Evolutionary conservation across 805 yeast genomes (phyloP), one percentile per base, ranked within the genome.

Genomic region (Nakazawaea ernobii): DNA sequence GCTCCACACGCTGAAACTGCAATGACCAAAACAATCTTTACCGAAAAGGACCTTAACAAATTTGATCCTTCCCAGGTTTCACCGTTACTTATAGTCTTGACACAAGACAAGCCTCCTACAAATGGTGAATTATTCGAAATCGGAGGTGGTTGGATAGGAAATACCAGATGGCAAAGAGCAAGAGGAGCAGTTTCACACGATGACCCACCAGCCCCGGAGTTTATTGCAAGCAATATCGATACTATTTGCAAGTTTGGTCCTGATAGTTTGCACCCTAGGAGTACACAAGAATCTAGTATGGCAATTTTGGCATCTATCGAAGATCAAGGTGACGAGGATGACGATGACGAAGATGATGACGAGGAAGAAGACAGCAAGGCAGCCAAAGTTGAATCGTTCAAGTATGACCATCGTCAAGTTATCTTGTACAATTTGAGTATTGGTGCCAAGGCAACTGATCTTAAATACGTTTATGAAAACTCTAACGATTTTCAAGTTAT

Each of bases 1-100:
- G 98, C 99, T 27, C 99, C 99, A 46, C 97, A 92, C 64, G 98
- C 98, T 28, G 97, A 92, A 61, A 92, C 99, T 39, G 91, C 95
- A 49, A 92, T 92, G 99, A 92, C 99, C 28, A 78, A 80, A 59
- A 86, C 96, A 6, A 82, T 92, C 42, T 86, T 92, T 69, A 77
- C 80, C 42, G 84, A 82, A 42, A 81, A 80, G 52, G 95, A 92
- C 66, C 77, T 84, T 56, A 87, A 88, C 68, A 80, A 83, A 57
- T 89, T 84, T 67, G 88, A 87, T 57, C 91, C 97, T 6, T 79
- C 82, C 45, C 88, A 81, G 65, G 97, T 92, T 42, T 94, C 97
- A 1, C 99, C 99, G 49, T 73, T 91, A 53, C 79, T 89, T 55
- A 88, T 89, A 14, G 74, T 84, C 57, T 75, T 91, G 53, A 75